These are phyloP conservation scores for Trichophyton equinum DNA, from an alignment of 2,329 filamentous ascomycete species.

Conservation along the genomic window DNA sequence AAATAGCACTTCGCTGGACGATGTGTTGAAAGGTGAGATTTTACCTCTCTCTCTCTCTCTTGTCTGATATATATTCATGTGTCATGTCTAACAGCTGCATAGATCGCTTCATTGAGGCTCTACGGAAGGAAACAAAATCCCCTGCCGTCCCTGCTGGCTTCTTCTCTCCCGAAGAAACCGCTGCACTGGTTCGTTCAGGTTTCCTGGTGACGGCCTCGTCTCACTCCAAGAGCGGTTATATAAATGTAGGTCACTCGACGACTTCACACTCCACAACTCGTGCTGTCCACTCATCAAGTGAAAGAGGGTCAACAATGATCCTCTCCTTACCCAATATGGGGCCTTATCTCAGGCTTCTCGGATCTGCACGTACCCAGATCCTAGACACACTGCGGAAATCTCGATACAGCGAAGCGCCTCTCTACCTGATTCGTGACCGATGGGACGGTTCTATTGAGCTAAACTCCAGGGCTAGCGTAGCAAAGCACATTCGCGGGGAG, in stretches of 20 bases:
- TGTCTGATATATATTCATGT: neutral
- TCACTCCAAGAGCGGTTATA: constrained; percentile 27
- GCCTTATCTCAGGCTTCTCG: constrained; percentile 46
- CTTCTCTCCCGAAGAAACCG: constrained; percentile 38
- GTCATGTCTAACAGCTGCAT: neutral
- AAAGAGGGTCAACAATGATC: constrained; percentile 29
- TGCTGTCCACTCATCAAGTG: constrained; percentile 7
- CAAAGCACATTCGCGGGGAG: constrained; percentile 45
- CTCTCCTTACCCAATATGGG: constrained; percentile 49
- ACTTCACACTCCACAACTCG: constrained; percentile 10
- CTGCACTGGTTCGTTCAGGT: constrained; percentile 39
- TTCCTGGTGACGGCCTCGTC: constrained; percentile 42
- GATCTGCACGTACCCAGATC: constrained; percentile 43
- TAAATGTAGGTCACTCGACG: constrained; percentile 30
- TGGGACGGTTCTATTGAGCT: constrained; percentile 50
- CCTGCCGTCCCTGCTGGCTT: constrained; percentile 34
- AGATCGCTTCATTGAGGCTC: constrained; percentile 40
- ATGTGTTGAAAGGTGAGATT: constrained; percentile 24
- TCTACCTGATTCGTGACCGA: constrained; percentile 43
- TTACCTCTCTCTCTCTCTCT: neutral
- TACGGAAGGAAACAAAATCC: constrained; percentile 36
- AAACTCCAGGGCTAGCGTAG: constrained; percentile 32
- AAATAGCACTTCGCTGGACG: constrained; percentile 23
- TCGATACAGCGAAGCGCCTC: constrained; percentile 41
- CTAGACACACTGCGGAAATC: constrained; percentile 41